These are phyloP conservation scores for Raffaelea arxii DNA, from an alignment of 2,329 filamentous ascomycete species.

Conservation along the genomic window DNA sequence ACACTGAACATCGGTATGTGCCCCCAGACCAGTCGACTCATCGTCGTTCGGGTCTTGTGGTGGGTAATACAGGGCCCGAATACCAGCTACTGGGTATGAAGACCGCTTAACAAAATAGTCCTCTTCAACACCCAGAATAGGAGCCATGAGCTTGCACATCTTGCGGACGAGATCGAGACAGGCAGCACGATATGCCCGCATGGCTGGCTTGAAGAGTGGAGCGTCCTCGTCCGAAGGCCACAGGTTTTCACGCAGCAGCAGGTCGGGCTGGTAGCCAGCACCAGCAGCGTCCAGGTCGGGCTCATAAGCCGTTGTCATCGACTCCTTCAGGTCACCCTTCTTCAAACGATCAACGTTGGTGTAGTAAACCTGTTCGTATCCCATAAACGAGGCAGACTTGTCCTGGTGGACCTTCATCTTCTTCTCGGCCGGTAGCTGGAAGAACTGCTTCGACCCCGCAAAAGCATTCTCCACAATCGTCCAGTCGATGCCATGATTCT, in stretches of 20 bases:
- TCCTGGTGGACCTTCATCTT: slow-evolving; percentile 4
- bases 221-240: not conserved
- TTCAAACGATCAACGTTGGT: slow-evolving; percentile 7
- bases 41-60: slow-evolving; percentile 1
- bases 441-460: not conserved
- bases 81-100: slow-evolving; percentile 2
- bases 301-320: not conserved
- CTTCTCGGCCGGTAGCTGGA: not conserved
- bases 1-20: slow-evolving; percentile 5
- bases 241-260: not conserved
- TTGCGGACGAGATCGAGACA: slow-evolving; percentile 1
- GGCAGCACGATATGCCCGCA: not conserved
- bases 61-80: slow-evolving; percentile 2
- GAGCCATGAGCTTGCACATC: not conserved
- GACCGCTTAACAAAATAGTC: slow-evolving; percentile 1
- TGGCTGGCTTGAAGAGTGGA: slow-evolving; percentile 1
- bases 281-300: not conserved
- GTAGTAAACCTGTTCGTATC: slow-evolving; percentile 7
- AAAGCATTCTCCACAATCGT: slow-evolving; percentile 18
- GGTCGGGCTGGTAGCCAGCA: not conserved
- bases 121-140: not conserved
- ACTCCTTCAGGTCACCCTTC: slow-evolving; percentile 5
- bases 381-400: slow-evolving; percentile 4
- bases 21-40: slow-evolving; percentile 1
- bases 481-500: slow-evolving; percentile 22